phyloP scores from a whole-genome alignment of 805 yeast species.

The Wickerhamiella alocasiicola region DNA sequence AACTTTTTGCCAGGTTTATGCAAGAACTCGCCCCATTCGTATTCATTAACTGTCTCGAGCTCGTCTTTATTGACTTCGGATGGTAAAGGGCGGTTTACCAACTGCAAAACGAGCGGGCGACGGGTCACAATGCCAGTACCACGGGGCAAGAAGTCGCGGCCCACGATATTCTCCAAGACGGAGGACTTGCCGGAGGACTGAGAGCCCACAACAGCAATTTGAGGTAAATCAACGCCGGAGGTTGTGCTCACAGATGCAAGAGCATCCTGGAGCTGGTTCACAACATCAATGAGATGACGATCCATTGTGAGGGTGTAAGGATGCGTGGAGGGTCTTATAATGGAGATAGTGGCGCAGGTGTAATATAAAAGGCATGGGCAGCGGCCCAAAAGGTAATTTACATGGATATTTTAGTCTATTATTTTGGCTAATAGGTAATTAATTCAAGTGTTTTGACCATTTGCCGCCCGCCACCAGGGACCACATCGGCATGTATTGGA shows the following conservation, averaged over 20 bases:
- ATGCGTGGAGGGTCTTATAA: too few species aligned
- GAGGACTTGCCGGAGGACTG: constrained; percentile 86
- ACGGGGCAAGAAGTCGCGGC: constrained; percentile 81
- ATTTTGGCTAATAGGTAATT: too few species aligned
- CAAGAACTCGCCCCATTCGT: constrained; percentile 96
- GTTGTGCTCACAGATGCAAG: constrained; percentile 75
- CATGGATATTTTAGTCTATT: too few species aligned
- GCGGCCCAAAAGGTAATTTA: too few species aligned
- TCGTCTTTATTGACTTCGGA: constrained; percentile 16
- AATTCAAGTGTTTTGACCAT: too few species aligned
- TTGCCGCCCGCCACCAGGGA: too few species aligned
- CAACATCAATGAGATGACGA: constrained; percentile 66
- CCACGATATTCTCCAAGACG: constrained; percentile 80
- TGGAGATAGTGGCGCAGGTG: too few species aligned
- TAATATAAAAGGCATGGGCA: too few species aligned
- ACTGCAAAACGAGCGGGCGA: constrained; percentile 70
- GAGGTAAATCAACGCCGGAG: constrained; percentile 76
- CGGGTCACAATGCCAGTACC: constrained; percentile 87
- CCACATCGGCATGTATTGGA: too few species aligned
- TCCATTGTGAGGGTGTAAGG: constrained; percentile 38
- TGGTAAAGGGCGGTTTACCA: constrained; percentile 25
- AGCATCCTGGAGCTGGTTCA: constrained; percentile 80
- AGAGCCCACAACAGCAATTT: constrained; percentile 82
- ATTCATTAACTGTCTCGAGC: constrained; percentile 21
- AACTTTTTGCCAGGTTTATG: constrained; percentile 84